These are phyloP conservation scores for Grammothele lineata DNA, from an alignment of 768 basidiomycete genomes.

Conservation along the genomic window DNA sequence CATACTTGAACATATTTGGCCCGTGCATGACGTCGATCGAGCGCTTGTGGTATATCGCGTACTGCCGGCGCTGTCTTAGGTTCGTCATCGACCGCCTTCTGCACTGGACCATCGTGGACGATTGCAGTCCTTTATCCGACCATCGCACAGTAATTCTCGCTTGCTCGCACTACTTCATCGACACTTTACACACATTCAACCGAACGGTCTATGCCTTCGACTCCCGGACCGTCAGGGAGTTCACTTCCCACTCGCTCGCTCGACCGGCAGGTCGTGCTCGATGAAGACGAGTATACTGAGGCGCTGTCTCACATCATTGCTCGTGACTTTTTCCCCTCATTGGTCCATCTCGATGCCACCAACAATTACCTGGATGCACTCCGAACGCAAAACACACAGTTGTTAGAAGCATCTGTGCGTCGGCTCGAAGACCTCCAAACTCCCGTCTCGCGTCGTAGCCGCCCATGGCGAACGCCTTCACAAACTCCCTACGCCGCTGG, in stretches of 20 bases:
- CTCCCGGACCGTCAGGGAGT: slow-evolving; percentile 25
- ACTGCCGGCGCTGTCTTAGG: too few species aligned
- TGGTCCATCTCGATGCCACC: slow-evolving; percentile 84
- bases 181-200: too few species aligned
- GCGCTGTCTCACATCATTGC: slow-evolving; percentile 90
- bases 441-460: slow-evolving; percentile 36
- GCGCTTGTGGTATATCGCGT: too few species aligned
- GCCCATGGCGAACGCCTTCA: slow-evolving; percentile 42
- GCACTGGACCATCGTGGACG: too few species aligned
- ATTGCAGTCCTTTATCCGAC: too few species aligned
- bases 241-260: slow-evolving; percentile 45
- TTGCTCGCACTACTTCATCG: too few species aligned
- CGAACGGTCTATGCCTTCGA: not conserved
- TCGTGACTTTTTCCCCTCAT: slow-evolving; percentile 96
- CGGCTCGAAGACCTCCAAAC: slow-evolving; percentile 64
- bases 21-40: too few species aligned
- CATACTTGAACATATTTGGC: too few species aligned
- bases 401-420: slow-evolving; percentile 74
- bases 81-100: too few species aligned
- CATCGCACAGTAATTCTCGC: too few species aligned
- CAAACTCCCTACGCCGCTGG: slow-evolving; percentile 62
- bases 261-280: slow-evolving; percentile 67
- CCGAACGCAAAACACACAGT: slow-evolving; percentile 65
- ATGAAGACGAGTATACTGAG: slow-evolving; percentile 94
- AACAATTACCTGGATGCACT: slow-evolving; percentile 84